Evolutionary conservation across 306 rosid species (phyloP).

Genomic region (Alnus glutinosa): DNA sequence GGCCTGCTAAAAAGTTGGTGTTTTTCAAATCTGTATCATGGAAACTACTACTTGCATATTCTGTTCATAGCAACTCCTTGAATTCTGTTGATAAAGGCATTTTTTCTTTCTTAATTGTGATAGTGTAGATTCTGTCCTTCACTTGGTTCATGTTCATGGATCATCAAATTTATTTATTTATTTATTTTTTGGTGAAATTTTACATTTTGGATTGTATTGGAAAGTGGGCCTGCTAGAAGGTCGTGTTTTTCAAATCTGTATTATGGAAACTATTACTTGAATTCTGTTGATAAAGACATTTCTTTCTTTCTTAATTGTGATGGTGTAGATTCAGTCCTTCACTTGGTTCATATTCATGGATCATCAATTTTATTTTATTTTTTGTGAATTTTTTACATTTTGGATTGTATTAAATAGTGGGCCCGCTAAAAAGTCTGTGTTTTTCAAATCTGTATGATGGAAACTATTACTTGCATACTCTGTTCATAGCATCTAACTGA

Average conservation of each 20-base stretch:
- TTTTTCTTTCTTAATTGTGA: background rate
- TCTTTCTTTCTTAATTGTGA: background rate
- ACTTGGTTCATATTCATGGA: background rate
- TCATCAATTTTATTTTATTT: no score
- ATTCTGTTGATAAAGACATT: background rate
- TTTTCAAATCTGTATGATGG: background rate
- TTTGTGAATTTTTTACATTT: background rate
- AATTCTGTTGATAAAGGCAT: background rate
- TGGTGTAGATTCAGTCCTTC: background rate
- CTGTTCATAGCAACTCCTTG: background rate
- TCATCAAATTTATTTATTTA: no score
- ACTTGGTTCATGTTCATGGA: background rate
- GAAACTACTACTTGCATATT: background rate
- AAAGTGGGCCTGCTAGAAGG: background rate
- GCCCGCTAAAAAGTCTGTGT: background rate
- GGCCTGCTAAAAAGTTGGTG: background rate
- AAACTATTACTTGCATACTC: background rate
- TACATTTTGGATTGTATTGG: background rate
- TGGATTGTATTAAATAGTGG: background rate
- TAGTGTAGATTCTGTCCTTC: background rate
- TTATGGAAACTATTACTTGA: background rate
- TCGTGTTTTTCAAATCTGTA: background rate
- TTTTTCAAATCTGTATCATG: background rate
- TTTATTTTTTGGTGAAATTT: background rate
- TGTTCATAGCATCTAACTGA: background rate